Evolutionary conservation across 192 early-diverging fungal species (phyloP), one percentile per base, ranked within the genome.

Genomic region (Lunasporangiospora selenospora): DNA sequence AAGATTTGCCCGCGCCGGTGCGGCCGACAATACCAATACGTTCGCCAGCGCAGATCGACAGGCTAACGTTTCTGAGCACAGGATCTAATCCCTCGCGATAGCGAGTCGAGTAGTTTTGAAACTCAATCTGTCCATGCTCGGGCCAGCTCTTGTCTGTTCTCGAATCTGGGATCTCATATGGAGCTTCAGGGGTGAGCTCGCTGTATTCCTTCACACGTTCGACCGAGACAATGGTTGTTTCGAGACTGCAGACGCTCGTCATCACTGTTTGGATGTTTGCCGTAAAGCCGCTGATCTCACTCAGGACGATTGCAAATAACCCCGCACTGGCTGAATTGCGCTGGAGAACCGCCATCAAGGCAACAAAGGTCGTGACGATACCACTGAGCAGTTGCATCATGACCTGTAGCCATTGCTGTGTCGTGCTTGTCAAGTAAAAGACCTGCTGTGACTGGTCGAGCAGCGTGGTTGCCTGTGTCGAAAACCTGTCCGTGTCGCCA

Each of bases 141-240:
- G 94, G 94, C 94, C 94, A 95, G 6, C 53, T 32, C 15, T 70
- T 41, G 2, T 77, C 46, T 0, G 87, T 89, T 19, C 76, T 77
- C 12, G 75, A 65, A 45, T 75, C 77, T 21, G 80, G 80, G 46
- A 89, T 82, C n/a, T 87, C 75, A 34, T 89, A 88, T n/a, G 87
- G 86, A 26, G 92, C 93, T 65, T 96, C 94, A 21, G 84, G 73
- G 1, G 81, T 78, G 33, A 94, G 75, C 11, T 93, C 85, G 58
- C 82, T 78, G 58, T 94, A 95, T 64, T 96, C 93, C 33, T 87
- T 84, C 48, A 90, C 81, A 32, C 93, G 87, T 67, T 92, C 90
- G 9, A 91, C 86, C 13, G 88, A 85, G 9, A 85, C 83, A 62
- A 89, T 80, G 24, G 78, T 78, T 31, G 76, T 82, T 51, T 93